Evolutionary conservation across 306 rosid species (phyloP), one percentile per base, ranked within the genome.

Genomic region (Fragaria ananassa): DNA sequence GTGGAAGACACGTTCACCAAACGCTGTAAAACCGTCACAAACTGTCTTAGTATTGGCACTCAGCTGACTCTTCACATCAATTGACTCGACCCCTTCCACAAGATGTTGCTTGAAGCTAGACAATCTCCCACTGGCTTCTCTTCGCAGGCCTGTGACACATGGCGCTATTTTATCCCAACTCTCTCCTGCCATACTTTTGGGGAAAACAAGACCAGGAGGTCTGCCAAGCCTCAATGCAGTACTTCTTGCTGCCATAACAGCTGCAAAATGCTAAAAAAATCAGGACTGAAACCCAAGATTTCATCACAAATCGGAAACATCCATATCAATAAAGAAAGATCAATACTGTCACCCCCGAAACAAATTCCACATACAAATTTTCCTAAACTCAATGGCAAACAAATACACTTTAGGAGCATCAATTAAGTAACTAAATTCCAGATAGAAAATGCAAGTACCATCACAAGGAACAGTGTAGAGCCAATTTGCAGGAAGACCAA

Each of bases 401-500:
- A 53, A 70, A 71, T 64, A 71, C 46, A 76, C 68, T 29, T 4
- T 74, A 39, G 45, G 34, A 39, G 19, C 6, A 71, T 63, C 37
- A 31, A 31, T 15, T 2, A 29, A 62, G 29, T 61, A 15, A 25
- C 2, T 13, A 17, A 23, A 57, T 10, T 54, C 2, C 5, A 21
- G 27, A 46, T 19, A 29, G 21, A 65, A 34, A 50, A 35, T 57
- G 35, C 19, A 2, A 49, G 29, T 86, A 94, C 98, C 98, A 70
- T 81, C 74, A 76, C 81, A 86, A 47, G 98, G 89, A 75, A 74
- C 76, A 77, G 77, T 82, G 80, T 63, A 87, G 78, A 90, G 68
- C 72, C 74, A 67, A 68, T 91, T 90, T 70, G 91, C 88, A 11
- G 98, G 98, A 50, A 90, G 86, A 76, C 98, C 98, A 76, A 94